A percentile compares a stretch with the other conserved stretches of the same genome.
phyloP scores from a whole-genome alignment of 345 rosid species.

The Arabidopsis arenosa region DNA sequence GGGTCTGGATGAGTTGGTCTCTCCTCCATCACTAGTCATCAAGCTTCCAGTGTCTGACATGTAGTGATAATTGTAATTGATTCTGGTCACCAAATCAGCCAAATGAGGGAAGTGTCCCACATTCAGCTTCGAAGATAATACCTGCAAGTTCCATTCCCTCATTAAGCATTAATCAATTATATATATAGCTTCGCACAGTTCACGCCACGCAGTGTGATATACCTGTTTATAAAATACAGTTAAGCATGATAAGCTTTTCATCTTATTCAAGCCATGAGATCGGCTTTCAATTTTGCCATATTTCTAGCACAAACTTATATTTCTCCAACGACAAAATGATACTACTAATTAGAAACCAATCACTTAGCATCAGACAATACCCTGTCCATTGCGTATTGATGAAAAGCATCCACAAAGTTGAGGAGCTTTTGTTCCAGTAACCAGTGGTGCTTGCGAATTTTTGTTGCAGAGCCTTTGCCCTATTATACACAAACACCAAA shows the following conservation, averaged over 20 bases:
- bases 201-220: constrained; percentile 96
- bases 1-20: constrained; percentile 47
- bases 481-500: constrained; percentile 43
- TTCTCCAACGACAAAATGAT: background rate
- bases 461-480: constrained; percentile 71
- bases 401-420: constrained; percentile 98
- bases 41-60: constrained; percentile 88
- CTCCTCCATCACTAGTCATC: constrained; percentile 62
- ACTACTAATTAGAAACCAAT: constrained; percentile 4
- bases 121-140: constrained; percentile 85
- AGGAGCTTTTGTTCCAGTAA: constrained; percentile 97
- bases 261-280: background rate
- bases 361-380: constrained; percentile 50
- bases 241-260: constrained; percentile 16
- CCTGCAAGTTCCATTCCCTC: constrained; percentile 53
- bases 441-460: constrained; percentile 80
- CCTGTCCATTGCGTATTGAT: constrained; percentile 99
- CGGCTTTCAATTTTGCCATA: background rate
- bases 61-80: constrained; percentile 92
- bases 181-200: constrained; percentile 57
- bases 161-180: too few species aligned
- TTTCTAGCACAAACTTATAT: background rate
- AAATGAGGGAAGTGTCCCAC: constrained; percentile 96
- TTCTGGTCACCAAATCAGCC: constrained; percentile 91
- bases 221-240: constrained; percentile 63